Base-by-base conservation (phyloP, 805 yeast genomes). In the Kodamaea sagamina region DNA sequence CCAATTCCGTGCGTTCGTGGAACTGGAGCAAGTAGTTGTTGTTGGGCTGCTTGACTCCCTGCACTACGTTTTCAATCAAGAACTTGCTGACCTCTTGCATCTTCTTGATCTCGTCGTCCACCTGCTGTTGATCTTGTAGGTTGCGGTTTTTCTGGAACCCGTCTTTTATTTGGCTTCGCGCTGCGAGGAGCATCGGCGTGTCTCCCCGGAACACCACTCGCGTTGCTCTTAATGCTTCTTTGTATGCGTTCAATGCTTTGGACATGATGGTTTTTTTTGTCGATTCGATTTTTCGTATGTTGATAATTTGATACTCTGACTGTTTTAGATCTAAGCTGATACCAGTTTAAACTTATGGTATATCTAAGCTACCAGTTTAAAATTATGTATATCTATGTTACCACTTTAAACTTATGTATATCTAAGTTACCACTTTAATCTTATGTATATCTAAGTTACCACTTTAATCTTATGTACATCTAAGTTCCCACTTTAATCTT, bases 1-100 rank as follows among this genome's bases (percentile, higher is more conserved):
- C 98, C 41, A 92, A 69, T 63, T 92, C 98, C 0, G 95, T 86
- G 37, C 84, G 79, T 38, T 78, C 65, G 58, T 89, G 97, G 52
- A 92, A 82, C 51, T 84, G 84, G 54, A 92, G 71, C 39, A 66
- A 62, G 56, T 72, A 79, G 38, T 67, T 74, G 32, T 40, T 36
- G 11, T 68, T 68, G 41, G 68, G 62, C 10, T 40, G 36, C 52
- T 66, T 74, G 47, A 65, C 70, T 6, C 95, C 98, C 65, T 92
- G 99, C 3, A 92, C 97, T n/a, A 92, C 72, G 61, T 92, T 92
- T 46, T 74, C 71, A 38, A 77, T 71, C 45, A 92, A 68, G 49
- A 89, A 84, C 31, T 62, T 59, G 1, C 90, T 79, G n/a, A 92
- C 84, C 12, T 83, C 90, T 41, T 82, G 76, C 46, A 89, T 66